Base-by-base conservation (phyloP, 2,329 filamentous ascomycete species). In the Fusarium drepaniforme region DNA sequence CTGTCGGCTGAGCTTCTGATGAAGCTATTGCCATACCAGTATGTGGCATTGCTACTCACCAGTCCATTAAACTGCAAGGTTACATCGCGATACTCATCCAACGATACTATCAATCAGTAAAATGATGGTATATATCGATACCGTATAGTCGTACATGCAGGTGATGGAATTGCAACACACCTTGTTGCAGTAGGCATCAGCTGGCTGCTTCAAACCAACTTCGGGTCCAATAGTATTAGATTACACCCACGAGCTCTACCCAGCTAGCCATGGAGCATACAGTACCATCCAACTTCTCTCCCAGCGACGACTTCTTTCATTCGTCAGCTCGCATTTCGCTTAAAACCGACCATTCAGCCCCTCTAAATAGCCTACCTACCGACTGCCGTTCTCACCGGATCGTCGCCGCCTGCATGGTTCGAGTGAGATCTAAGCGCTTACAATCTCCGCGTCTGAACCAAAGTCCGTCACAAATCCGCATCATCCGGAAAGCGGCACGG, bases 371-470 rank as follows among this genome's bases (percentile, higher is more conserved):
- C 46, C 15, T 28, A 18, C 46, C 15, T 28, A 18, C 46, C 46
- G 21, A 51, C 13, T 23, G 46, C 23, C 23, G 46, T 8, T 30
- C 33, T 35, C 33, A 35, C 33, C 46, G 46, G 46, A 28, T 51
- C 46, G 25, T 51, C 46, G 23, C 25, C 18, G 46, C 28, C 49
- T 53, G 28, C 49, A 30, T 12, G 8, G 6, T 30, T 53, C 33
- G 49, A 28, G 49, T 33, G 28, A 53, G 49, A 56, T 56, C 49
- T 56, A 56, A 56, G 49, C 49, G 49, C 49, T 56, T 56, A 56
- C 49, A 28, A 18, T 49, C 8, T 49, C 44, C 44, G 8, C 23
- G 23, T 49, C 23, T 49, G 18, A 3, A 12, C 15, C 15, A 49
- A 28, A 18, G 15, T 18, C 21, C 44, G 9, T 30, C 16, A 2